phyloP scores from a whole-genome alignment of 1,284 basidiomycete genomes.

The Apiotrichum akiyoshidainum region DNA sequence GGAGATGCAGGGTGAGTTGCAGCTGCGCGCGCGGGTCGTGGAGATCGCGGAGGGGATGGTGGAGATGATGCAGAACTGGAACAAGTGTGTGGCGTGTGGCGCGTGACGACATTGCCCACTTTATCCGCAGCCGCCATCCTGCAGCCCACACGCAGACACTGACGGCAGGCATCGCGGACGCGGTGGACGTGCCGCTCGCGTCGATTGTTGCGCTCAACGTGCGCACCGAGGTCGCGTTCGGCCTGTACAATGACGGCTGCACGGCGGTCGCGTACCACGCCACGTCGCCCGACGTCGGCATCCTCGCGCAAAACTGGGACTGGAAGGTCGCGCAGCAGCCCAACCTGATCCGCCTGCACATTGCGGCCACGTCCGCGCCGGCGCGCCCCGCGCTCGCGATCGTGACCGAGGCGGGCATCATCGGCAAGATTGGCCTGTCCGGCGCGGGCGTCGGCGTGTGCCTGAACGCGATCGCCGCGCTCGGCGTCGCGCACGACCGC shows the following conservation, averaged over 20 bases:
- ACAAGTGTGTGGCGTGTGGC: no score
- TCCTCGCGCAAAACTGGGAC: slow-evolving; percentile 26
- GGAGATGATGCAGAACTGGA: no score
- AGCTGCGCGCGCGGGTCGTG: neutral
- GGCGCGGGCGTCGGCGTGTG: slow-evolving; percentile 16
- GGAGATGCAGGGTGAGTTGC: slow-evolving; percentile 17
- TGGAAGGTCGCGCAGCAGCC: slow-evolving; percentile 13
- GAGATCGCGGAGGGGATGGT: neutral
- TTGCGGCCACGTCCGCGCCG: neutral
- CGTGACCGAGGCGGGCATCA: slow-evolving; percentile 23
- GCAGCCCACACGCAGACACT: neutral
- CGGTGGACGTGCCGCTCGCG: slow-evolving; percentile 2
- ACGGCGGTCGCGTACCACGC: slow-evolving; percentile 9
- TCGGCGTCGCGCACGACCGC: slow-evolving; percentile 14
- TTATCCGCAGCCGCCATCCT: no score
- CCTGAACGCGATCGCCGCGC: slow-evolving; percentile 20
- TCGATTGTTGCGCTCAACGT: slow-evolving; percentile 20
- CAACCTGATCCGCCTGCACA: slow-evolving; percentile 14
- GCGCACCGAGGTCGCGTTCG: slow-evolving; percentile 24
- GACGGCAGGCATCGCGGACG: slow-evolving; percentile 17
- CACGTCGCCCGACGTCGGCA: neutral
- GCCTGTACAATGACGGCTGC: slow-evolving; percentile 20
- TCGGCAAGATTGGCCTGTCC: slow-evolving; percentile 22
- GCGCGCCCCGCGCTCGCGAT: slow-evolving; percentile 7
- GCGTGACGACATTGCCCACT: neutral